Conservation (phyloP, 2,329 filamentous ascomycete genomes). For the Nigrograna mackinnonii region DNA sequence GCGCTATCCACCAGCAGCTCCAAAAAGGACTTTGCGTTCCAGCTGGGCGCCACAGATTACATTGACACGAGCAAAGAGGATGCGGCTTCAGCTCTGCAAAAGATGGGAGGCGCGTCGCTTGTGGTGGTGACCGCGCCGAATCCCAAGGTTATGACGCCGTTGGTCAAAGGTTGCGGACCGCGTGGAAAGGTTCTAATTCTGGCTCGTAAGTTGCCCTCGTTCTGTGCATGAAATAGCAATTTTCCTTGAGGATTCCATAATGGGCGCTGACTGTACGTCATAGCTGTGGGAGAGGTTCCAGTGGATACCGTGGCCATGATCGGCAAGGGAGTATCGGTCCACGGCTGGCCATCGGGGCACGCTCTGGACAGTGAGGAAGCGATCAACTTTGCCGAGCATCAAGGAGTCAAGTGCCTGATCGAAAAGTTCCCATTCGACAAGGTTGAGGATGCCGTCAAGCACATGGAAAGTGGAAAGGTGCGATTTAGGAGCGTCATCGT, state of each 20-base stretch:
- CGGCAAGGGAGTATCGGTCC: slow-evolving; percentile 50
- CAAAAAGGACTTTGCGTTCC: slow-evolving; percentile 58
- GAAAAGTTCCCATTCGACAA: slow-evolving; percentile 57
- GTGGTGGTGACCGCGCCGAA: slow-evolving; percentile 68
- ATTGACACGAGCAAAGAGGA: slow-evolving; percentile 59
- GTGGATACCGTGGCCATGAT: slow-evolving; percentile 51
- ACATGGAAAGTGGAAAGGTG: slow-evolving; percentile 54
- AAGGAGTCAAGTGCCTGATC: slow-evolving; percentile 56
- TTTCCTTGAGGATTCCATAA: not conserved
- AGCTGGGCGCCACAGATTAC: slow-evolving; percentile 62
- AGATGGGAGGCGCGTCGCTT: slow-evolving; percentile 64
- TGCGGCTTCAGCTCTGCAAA: slow-evolving; percentile 52
- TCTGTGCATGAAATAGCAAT: not conserved
- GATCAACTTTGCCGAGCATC: slow-evolving; percentile 52
- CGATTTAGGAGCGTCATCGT: slow-evolving; percentile 56
- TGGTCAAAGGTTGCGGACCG: slow-evolving; percentile 58
- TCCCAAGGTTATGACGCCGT: slow-evolving; percentile 55
- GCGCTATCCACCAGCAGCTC: slow-evolving; percentile 52
- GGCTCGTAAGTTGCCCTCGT: slow-evolving; percentile 41
- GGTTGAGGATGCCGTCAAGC: slow-evolving; percentile 53
- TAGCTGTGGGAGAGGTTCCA: slow-evolving; percentile 49
- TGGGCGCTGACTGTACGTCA: not conserved
- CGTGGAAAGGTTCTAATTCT: slow-evolving; percentile 65
- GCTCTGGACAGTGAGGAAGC: slow-evolving; percentile 57
- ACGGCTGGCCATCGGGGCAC: slow-evolving; percentile 58